A percentile compares a stretch with the other conserved stretches of the same genome.
These are phyloP conservation scores for Trypanosoma boissoni DNA, from an alignment of 208 protist species.

Conservation along the genomic window DNA sequence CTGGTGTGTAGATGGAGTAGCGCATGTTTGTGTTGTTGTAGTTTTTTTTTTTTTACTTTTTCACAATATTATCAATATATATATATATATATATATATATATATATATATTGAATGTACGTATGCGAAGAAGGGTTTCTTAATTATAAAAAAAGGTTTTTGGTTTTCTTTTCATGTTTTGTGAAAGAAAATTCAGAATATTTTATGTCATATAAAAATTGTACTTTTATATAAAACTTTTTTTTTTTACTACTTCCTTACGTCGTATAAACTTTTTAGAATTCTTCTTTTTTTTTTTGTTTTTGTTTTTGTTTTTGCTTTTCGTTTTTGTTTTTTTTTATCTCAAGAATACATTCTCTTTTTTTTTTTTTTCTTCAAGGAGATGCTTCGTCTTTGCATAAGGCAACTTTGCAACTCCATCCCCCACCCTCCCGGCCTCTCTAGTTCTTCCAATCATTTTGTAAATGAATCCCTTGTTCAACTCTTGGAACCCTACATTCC, in stretches of 20 bases:
- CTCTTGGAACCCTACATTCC: conserved; percentile 39
- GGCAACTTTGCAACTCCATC: background rate
- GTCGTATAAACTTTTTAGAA: background rate
- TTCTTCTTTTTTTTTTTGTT: conserved; percentile 2
- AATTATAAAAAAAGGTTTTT: no score
- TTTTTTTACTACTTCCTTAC: background rate
- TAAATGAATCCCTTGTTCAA: background rate
- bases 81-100: conserved; percentile 8
- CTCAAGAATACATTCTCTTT: conserved; percentile 2
- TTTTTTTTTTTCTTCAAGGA: conserved; percentile 1
- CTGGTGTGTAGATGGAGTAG: no score
- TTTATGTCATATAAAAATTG: no score
- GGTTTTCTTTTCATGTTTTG: no score
- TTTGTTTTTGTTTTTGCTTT: background rate
- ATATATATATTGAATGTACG: conserved; percentile 5
- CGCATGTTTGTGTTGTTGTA: no score
- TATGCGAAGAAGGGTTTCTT: no score
- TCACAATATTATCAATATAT: background rate
- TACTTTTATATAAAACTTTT: background rate
- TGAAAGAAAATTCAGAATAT: no score
- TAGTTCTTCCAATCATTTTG: background rate
- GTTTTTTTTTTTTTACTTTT: conserved; percentile 1
- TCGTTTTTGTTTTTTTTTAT: background rate
- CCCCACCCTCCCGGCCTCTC: background rate
- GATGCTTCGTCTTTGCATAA: conserved; percentile 12